These are phyloP conservation scores for Diaporthe sp. DNA, from an alignment of 2,329 filamentous ascomycete species.

Conservation along the genomic window DNA sequence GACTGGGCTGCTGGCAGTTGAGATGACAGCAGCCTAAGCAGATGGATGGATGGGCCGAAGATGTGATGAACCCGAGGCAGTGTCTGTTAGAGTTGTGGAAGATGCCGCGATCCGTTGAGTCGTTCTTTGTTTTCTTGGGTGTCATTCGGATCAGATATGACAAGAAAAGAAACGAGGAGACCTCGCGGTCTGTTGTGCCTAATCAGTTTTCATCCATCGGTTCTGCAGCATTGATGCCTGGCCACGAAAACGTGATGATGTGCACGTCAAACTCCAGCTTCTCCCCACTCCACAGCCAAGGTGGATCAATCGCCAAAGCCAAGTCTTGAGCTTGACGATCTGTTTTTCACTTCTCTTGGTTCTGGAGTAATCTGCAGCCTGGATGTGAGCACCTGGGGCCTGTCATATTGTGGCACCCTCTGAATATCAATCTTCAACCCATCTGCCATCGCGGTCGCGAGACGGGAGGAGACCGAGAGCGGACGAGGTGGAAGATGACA, in stretches of 20 bases:
- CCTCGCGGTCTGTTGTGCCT: not conserved
- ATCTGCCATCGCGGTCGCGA: not conserved
- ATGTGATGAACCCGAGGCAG: slow-evolving; percentile 32
- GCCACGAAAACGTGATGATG: slow-evolving; percentile 21
- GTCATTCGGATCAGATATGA: not conserved
- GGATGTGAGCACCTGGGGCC: not conserved
- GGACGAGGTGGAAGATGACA: not conserved
- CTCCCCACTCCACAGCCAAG: slow-evolving; percentile 2
- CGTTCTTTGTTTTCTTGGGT: not conserved
- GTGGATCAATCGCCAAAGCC: slow-evolving; percentile 29
- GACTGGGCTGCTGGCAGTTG: not conserved
- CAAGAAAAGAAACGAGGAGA: not conserved
- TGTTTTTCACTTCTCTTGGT: slow-evolving; percentile 8
- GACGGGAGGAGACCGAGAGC: not conserved
- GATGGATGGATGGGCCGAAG: slow-evolving; percentile 17
- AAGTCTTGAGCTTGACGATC: slow-evolving; percentile 24
- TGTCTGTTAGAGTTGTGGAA: slow-evolving; percentile 27
- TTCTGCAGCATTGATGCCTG: not conserved
- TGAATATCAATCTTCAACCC: not conserved
- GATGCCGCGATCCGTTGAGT: slow-evolving; percentile 3
- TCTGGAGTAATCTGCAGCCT: slow-evolving; percentile 27
- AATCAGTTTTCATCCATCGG: not conserved
- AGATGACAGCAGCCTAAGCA: slow-evolving; percentile 17
- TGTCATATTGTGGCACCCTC: not conserved
- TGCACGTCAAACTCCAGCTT: not conserved